Evolutionary conservation across 2,329 filamentous ascomycete species (phyloP).

Genomic region (Trichoderma sp.): DNA sequence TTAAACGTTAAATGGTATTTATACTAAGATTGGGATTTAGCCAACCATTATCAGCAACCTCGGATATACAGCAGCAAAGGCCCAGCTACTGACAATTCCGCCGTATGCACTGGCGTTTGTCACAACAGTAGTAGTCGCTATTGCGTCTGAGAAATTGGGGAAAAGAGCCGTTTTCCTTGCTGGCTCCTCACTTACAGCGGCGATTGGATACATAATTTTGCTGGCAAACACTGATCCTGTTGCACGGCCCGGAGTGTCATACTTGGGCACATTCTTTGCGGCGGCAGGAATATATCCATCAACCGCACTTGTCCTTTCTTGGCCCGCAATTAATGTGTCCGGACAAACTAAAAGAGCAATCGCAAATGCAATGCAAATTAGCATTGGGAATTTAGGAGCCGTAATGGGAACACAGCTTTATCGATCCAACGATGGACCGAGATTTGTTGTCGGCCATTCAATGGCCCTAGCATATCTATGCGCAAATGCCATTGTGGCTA

Average conservation of each 20-base stretch:
- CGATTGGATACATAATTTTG: slow-evolving; percentile 61
- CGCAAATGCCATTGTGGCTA: slow-evolving; percentile 36
- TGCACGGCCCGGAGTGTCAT: slow-evolving; percentile 53
- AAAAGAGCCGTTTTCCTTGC: slow-evolving; percentile 63
- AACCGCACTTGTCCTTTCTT: slow-evolving; percentile 61
- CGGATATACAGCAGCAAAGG: slow-evolving; percentile 51
- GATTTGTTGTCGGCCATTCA: slow-evolving; percentile 64
- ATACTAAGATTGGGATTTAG: neutral
- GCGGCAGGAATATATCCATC: slow-evolving; percentile 67
- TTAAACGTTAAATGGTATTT: slow-evolving; percentile 20
- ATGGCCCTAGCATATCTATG: slow-evolving; percentile 64
- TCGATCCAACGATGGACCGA: slow-evolving; percentile 55
- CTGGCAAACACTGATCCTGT: slow-evolving; percentile 48
- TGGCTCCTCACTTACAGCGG: slow-evolving; percentile 52
- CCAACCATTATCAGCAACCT: slow-evolving; percentile 54
- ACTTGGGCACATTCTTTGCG: slow-evolving; percentile 60
- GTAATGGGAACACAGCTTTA: slow-evolving; percentile 70
- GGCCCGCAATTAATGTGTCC: slow-evolving; percentile 70
- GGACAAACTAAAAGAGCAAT: slow-evolving; percentile 68
- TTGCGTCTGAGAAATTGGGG: slow-evolving; percentile 56
- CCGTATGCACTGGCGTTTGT: slow-evolving; percentile 62
- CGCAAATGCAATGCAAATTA: slow-evolving; percentile 64
- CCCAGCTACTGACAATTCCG: slow-evolving; percentile 60
- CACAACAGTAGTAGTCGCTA: slow-evolving; percentile 56
- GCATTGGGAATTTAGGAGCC: slow-evolving; percentile 66